These are phyloP conservation scores for Debaryomyces castellii DNA, from an alignment of 805 yeast genomes.

Conservation along the genomic window DNA sequence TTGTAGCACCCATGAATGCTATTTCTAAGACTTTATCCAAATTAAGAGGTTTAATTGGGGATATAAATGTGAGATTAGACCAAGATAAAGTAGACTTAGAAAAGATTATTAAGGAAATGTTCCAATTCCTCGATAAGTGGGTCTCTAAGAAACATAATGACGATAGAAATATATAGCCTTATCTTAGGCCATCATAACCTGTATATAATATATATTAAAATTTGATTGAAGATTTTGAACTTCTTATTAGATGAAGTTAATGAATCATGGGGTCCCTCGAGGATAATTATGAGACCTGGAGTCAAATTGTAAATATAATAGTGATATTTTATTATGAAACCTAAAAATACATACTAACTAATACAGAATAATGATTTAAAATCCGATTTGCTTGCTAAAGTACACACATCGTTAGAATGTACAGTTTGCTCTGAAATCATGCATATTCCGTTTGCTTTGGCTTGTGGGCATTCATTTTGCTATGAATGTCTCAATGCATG, in stretches of 20 bases:
- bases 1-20: not conserved
- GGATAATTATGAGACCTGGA: slow-evolving; percentile 5
- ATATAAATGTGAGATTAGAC: slow-evolving; percentile 28
- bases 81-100: slow-evolving; percentile 30
- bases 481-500: slow-evolving; percentile 63
- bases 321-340: not conserved
- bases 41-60: slow-evolving; percentile 35
- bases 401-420: slow-evolving; percentile 44
- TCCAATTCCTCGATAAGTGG: slow-evolving; percentile 28
- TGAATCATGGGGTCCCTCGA: slow-evolving; percentile 6
- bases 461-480: slow-evolving; percentile 77
- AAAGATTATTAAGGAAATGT: slow-evolving; percentile 16
- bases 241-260: not conserved
- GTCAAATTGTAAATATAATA: slow-evolving; percentile 3
- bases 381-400: slow-evolving; percentile 23
- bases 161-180: slow-evolving; percentile 8
- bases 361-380: slow-evolving; percentile 20
- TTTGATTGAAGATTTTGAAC: not conserved
- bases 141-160: slow-evolving; percentile 7
- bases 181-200: slow-evolving; percentile 1
- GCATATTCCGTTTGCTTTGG: slow-evolving; percentile 60
- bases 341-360: not conserved
- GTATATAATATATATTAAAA: slow-evolving; percentile 5
- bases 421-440: slow-evolving; percentile 69
- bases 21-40: slow-evolving; percentile 6